phyloP scores from a whole-genome alignment of 2,329 filamentous ascomycete species.

The Rutstroemia sp. region DNA sequence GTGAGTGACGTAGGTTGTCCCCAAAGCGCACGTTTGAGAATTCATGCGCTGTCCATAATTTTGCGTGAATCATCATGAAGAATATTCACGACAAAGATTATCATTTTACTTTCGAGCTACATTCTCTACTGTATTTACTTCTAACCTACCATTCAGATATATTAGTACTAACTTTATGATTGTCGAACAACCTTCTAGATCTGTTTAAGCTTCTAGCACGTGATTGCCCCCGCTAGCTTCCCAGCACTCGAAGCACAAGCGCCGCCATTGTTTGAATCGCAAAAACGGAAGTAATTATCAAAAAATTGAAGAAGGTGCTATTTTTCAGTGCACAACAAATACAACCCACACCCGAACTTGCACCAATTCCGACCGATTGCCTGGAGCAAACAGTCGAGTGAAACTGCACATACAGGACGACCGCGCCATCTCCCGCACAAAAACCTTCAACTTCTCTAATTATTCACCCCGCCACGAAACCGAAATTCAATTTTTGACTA shows the following conservation, averaged over 20 bases:
- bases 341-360: background rate
- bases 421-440: background rate
- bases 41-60: background rate
- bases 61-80: background rate
- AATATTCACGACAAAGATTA: too few species aligned
- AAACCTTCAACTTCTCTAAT: background rate
- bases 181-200: background rate
- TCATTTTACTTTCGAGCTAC: too few species aligned
- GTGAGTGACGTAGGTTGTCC: background rate
- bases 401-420: too few species aligned
- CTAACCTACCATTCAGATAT: too few species aligned
- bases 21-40: too few species aligned
- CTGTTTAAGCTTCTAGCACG: too few species aligned
- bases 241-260: background rate
- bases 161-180: too few species aligned
- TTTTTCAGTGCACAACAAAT: background rate
- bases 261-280: background rate
- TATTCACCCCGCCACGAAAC: conserved; percentile 3
- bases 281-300: background rate
- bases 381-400: conserved; percentile 3
- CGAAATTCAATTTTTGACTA: conserved; percentile 7
- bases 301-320: conserved; percentile 4
- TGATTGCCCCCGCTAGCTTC: too few species aligned
- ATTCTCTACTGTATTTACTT: too few species aligned
- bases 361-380: background rate